phyloP scores from a whole-genome alignment of 495 filamentous ascomycete species.

The Thermochaetoides thermophila region DNA sequence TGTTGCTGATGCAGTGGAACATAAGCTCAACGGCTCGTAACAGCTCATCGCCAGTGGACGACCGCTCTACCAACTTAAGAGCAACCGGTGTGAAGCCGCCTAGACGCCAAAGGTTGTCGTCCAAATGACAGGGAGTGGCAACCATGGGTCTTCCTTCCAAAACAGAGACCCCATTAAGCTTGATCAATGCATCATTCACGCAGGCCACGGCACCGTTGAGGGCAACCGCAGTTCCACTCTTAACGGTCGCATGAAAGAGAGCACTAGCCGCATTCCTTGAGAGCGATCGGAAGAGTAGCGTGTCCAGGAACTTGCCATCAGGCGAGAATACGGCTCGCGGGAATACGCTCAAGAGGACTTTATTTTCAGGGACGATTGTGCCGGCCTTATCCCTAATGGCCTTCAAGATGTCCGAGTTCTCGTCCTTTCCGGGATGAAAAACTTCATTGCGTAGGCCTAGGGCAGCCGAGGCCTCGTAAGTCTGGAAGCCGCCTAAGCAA shows the following conservation, averaged over 20 bases:
- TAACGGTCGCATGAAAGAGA: slow-evolving; percentile 53
- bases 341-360: slow-evolving; percentile 74
- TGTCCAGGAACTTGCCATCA: slow-evolving; percentile 58
- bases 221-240: slow-evolving; percentile 61
- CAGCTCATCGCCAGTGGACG: slow-evolving; percentile 50
- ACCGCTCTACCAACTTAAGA: slow-evolving; percentile 66
- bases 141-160: slow-evolving; percentile 77
- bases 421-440: slow-evolving; percentile 79
- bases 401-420: slow-evolving; percentile 78
- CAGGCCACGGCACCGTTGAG: slow-evolving; percentile 80
- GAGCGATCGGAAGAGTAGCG: slow-evolving; percentile 57
- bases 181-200: slow-evolving; percentile 73
- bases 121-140: slow-evolving; percentile 61
- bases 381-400: slow-evolving; percentile 77
- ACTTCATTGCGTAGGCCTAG: slow-evolving; percentile 84
- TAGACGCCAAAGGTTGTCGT: slow-evolving; percentile 85
- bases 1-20: slow-evolving; percentile 68
- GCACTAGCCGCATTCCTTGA: slow-evolving; percentile 60
- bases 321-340: slow-evolving; percentile 64
- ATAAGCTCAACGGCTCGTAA: slow-evolving; percentile 69
- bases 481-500: slow-evolving; percentile 89
- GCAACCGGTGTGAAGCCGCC: slow-evolving; percentile 75
- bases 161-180: slow-evolving; percentile 62
- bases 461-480: slow-evolving; percentile 86
- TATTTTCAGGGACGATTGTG: slow-evolving; percentile 60